Percentiles rank a stretch among this genome's conserved stretches.
Evolutionary conservation across 352 stramenopile genomes (phyloP).

Genomic region (Phytophthora colocasiae): DNA sequence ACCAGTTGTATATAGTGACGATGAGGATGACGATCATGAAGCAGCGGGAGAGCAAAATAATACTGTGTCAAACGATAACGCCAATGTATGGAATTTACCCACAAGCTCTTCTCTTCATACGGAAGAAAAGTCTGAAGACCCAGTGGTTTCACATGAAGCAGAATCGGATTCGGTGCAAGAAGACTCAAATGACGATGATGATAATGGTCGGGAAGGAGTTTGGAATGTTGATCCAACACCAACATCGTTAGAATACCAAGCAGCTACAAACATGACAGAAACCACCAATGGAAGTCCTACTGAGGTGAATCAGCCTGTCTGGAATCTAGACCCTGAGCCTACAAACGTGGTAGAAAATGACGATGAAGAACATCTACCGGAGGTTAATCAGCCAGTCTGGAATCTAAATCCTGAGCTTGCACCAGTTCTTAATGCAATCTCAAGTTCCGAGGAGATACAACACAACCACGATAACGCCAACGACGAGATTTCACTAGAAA

Average conservation of each 20-base stretch:
- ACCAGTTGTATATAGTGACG: not conserved
- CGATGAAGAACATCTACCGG: not conserved
- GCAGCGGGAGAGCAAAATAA: constrained; percentile 1
- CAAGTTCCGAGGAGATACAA: not conserved
- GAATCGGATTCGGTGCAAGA: constrained; percentile 7
- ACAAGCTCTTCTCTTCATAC: constrained; percentile 3
- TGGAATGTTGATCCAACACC: constrained; percentile 24
- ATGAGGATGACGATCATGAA: constrained; percentile 4
- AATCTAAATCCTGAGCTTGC: constrained; percentile 20
- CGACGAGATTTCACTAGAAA: not conserved
- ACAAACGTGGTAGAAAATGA: not conserved
- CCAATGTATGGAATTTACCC: constrained; percentile 26
- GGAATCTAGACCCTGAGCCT: constrained; percentile 25
- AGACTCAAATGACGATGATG: constrained; percentile 1
- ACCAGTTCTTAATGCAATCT: not conserved
- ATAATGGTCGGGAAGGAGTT: constrained; percentile 1
- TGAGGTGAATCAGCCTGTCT: constrained; percentile 1
- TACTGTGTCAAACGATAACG: constrained; percentile 5
- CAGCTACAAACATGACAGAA: not conserved
- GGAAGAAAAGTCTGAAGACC: constrained; percentile 1
- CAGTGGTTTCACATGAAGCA: not conserved
- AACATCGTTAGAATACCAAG: not conserved
- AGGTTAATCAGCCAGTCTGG: constrained; percentile 8
- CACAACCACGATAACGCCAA: not conserved
- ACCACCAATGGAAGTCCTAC: not conserved